A percentile compares a stretch with the other conserved stretches of the same genome.
Conservation (phyloP, 305 asterid species). For the Solanum hybrid region DNA sequence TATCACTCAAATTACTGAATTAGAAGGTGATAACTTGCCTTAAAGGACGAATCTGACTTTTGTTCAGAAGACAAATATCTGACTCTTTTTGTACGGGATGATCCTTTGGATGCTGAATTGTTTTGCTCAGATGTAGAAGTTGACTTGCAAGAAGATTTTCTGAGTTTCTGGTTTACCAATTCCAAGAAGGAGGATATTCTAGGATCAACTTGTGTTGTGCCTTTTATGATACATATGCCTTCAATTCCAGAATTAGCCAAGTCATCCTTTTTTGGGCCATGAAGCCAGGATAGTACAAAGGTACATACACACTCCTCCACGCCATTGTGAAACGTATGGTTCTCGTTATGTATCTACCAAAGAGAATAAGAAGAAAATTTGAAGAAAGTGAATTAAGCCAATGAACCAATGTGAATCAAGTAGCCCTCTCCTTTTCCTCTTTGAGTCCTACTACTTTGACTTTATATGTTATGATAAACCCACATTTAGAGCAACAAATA, state of each 20-base stretch:
- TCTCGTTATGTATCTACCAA: slow-evolving; percentile 30
- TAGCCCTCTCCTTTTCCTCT: not conserved
- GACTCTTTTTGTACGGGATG: not conserved
- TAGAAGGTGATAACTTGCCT: slow-evolving; percentile 16
- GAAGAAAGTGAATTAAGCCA: not conserved
- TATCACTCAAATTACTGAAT: slow-evolving; percentile 6
- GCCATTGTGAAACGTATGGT: slow-evolving; percentile 27
- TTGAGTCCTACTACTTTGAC: not conserved
- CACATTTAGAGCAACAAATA: not conserved
- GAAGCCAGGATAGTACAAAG: slow-evolving; percentile 44
- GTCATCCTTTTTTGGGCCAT: slow-evolving; percentile 38
- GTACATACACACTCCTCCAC: slow-evolving; percentile 51
- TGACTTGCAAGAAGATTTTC: slow-evolving; percentile 12
- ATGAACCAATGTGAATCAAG: not conserved
- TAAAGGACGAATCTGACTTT: slow-evolving; percentile 1
- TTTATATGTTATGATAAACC: not conserved
- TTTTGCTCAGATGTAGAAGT: not conserved
- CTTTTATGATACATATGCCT: slow-evolving; percentile 21
- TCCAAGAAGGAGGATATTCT: slow-evolving; percentile 24
- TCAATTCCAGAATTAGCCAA: slow-evolving; percentile 21
- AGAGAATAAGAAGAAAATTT: not conserved
- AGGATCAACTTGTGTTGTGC: slow-evolving; percentile 23
- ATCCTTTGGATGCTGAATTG: slow-evolving; percentile 9
- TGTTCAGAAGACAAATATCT: not conserved
- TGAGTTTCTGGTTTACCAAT: slow-evolving; percentile 28